These are phyloP conservation scores for Rubroboletus pulcherrimus DNA, from an alignment of 768 basidiomycete genomes.

Conservation along the genomic window DNA sequence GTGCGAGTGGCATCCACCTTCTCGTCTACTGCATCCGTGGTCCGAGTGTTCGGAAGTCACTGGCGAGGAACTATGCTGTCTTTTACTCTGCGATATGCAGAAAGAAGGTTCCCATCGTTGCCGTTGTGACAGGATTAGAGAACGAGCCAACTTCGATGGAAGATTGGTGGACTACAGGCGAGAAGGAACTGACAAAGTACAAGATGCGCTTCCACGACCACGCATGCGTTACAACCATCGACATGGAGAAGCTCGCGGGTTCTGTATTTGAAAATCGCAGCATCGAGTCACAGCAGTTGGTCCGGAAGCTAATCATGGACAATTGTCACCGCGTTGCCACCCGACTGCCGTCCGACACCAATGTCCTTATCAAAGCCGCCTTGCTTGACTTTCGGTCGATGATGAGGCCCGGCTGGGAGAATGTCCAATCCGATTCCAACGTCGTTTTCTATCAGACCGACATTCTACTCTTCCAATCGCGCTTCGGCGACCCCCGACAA, in stretches of 20 bases:
- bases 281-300: slow-evolving; percentile 18
- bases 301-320: slow-evolving; percentile 21
- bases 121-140: slow-evolving; percentile 33
- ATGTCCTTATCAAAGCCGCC: slow-evolving; percentile 26
- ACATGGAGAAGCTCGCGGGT: slow-evolving; percentile 9
- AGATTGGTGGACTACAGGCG: slow-evolving; percentile 38
- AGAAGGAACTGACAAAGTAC: slow-evolving; percentile 27
- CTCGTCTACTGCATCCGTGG: slow-evolving; percentile 35
- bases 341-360: slow-evolving; percentile 18
- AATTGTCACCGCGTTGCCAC: slow-evolving; percentile 14
- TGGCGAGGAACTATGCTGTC: slow-evolving; percentile 29
- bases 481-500: slow-evolving; percentile 17
- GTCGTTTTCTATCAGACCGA: slow-evolving; percentile 21
- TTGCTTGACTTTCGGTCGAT: slow-evolving; percentile 25
- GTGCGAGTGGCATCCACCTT: slow-evolving; percentile 29
- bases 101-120: slow-evolving; percentile 30
- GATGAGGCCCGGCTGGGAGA: slow-evolving; percentile 26
- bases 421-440: slow-evolving; percentile 10
- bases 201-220: slow-evolving; percentile 37
- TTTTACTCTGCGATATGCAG: slow-evolving; percentile 31
- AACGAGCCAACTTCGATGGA: slow-evolving; percentile 32
- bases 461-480: slow-evolving; percentile 6
- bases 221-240: slow-evolving; percentile 41
- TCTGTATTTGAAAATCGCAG: slow-evolving; percentile 19
- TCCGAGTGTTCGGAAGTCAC: slow-evolving; percentile 22